Evolutionary conservation across 768 basidiomycete genomes (phyloP).

Genomic region (Dentipellis fragilis): DNA sequence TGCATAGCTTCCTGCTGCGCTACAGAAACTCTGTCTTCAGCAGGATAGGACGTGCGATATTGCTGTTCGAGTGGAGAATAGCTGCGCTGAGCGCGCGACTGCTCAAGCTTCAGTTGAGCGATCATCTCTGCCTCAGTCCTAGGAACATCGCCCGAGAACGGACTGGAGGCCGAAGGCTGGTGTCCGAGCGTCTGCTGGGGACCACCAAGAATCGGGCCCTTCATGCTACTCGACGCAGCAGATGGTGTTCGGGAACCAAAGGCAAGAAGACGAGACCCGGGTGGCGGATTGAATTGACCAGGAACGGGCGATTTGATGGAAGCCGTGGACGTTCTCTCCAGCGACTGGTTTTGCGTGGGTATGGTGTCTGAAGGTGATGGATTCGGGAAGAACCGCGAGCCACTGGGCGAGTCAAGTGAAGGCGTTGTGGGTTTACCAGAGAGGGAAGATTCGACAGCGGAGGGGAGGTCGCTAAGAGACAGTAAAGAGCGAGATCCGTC

Average conservation of each 20-base stretch:
- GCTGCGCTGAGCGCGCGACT: slow-evolving; percentile 8
- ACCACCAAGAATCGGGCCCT: slow-evolving; percentile 5
- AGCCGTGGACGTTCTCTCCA: slow-evolving; percentile 3
- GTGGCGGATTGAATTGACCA: slow-evolving; percentile 28
- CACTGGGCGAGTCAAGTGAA: slow-evolving; percentile 13
- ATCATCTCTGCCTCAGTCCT: background rate
- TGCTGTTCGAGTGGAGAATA: slow-evolving; percentile 19
- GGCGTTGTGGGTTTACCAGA: slow-evolving; percentile 11
- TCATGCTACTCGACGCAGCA: slow-evolving; percentile 4
- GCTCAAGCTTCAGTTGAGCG: background rate
- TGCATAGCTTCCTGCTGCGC: background rate
- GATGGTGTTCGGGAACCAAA: slow-evolving; percentile 23
- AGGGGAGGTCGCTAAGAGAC: background rate
- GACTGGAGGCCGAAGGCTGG: background rate
- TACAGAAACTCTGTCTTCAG: slow-evolving; percentile 16
- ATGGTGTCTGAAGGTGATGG: slow-evolving; percentile 11
- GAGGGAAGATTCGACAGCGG: slow-evolving; percentile 1
- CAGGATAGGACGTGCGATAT: slow-evolving; percentile 6
- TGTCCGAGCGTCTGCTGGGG: slow-evolving; percentile 3
- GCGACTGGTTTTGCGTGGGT: slow-evolving; percentile 3
- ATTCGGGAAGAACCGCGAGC: slow-evolving; percentile 28
- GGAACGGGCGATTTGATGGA: slow-evolving; percentile 17
- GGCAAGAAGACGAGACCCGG: slow-evolving; percentile 34
- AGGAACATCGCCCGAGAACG: background rate
- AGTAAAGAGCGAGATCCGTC: background rate